Evolutionary conservation across 495 filamentous ascomycete genomes (phyloP), one percentile per base, ranked within the genome.

Genomic region (Daldinia childiae): DNA sequence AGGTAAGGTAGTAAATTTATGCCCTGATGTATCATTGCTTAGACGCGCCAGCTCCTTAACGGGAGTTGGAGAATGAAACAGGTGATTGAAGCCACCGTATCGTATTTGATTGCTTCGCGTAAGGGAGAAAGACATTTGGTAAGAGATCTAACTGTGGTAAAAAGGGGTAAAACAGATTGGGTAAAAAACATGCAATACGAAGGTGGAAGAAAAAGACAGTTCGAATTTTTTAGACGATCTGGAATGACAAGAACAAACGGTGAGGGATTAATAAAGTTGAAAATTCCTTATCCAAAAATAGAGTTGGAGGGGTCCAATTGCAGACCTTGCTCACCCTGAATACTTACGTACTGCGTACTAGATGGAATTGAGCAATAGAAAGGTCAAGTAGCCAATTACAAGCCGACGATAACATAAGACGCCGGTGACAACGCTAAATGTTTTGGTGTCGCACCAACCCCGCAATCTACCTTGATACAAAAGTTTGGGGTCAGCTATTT

Each of bases 311-410:
- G 21, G 39, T 56, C 67, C 67, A 65, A 70, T 70, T 14, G 32
- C 39, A 62, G 39, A 58, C 62, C 62, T 51, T 27, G 57, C 24
- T 27, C n/a, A 11, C 50, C 56, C 27, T 52, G 63, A 67, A 63
- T 30, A 50, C 19, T 73, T 73, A 73, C 71, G 71, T 73, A 73
- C 71, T 65, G 41, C 24, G 71, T 73, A 73, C 62, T 48, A 66
- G 58, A 73, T 73, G 58, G 71, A 69, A 73, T 73, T 73, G 38
- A 54, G 57, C 71, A 73, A 73, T 69, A 14, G 48, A 69, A 73
- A 62, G 66, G 30, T 41, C 11, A 32, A 32, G 1, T 5, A 58
- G 26, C 71, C 71, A 73, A 73, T 73, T 45, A 58, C 8, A 56
- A 11, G n/a, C 9, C 27, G 29, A 24, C 71, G 71, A 73, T 73